These are phyloP conservation scores for Suillus spraguei DNA, from an alignment of 768 basidiomycete genomes.

Conservation along the genomic window DNA sequence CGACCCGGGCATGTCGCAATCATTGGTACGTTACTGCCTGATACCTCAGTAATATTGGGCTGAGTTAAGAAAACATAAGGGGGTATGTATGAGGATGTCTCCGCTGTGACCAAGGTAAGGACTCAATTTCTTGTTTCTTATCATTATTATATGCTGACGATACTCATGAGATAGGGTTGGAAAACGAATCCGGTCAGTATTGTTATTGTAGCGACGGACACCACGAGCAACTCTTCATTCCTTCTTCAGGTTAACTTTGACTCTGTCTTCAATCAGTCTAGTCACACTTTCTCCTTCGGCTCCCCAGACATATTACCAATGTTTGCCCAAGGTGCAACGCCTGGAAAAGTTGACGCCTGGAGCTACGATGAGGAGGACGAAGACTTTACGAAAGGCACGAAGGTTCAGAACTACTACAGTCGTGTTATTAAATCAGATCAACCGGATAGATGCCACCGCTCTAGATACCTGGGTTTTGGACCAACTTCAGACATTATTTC, in stretches of 20 bases:
- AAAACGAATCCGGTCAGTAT: slow-evolving; percentile 73
- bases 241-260: slow-evolving; percentile 68
- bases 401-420: slow-evolving; percentile 4
- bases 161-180: slow-evolving; percentile 60
- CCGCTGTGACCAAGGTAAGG: slow-evolving; percentile 79
- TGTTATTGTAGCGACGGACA: too few relatives aligned
- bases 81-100: slow-evolving; percentile 92
- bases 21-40: slow-evolving; percentile 52
- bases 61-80: slow-evolving; percentile 39
- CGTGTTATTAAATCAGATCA: neutral
- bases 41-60: slow-evolving; percentile 1
- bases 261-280: slow-evolving; percentile 85
- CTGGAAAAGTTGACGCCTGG: slow-evolving; percentile 74
- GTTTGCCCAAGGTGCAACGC: slow-evolving; percentile 75
- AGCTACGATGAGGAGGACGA: slow-evolving; percentile 76
- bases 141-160: neutral
- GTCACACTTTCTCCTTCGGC: slow-evolving; percentile 79
- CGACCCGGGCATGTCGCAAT: slow-evolving; percentile 89
- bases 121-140: neutral
- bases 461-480: slow-evolving; percentile 82
- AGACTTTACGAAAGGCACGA: slow-evolving; percentile 81
- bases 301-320: slow-evolving; percentile 90
- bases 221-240: slow-evolving; percentile 7
- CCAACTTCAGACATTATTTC: slow-evolving; percentile 60
- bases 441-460: slow-evolving; percentile 63